These are phyloP conservation scores for Eutypella sp. DNA, from an alignment of 2,329 filamentous ascomycete species.

Conservation along the genomic window DNA sequence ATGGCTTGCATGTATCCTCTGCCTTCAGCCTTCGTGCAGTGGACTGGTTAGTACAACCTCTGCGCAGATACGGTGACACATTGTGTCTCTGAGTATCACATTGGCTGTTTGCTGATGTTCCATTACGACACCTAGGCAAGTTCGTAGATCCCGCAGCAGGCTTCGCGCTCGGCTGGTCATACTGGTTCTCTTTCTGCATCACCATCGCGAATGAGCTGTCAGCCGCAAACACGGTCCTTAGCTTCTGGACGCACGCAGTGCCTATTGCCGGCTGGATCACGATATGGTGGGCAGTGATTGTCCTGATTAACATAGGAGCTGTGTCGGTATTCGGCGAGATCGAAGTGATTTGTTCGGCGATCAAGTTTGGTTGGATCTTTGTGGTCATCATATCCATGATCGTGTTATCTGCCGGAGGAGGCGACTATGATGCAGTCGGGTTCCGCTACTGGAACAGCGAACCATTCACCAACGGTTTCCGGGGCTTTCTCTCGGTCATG, in stretches of 20 bases:
- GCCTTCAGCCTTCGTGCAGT: slow-evolving; percentile 41
- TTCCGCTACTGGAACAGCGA: slow-evolving; percentile 40
- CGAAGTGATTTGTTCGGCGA: slow-evolving; percentile 36
- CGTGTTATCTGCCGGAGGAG: slow-evolving; percentile 40
- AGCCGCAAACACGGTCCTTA: slow-evolving; percentile 36
- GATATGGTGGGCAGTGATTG: slow-evolving; percentile 36
- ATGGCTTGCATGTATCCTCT: slow-evolving; percentile 42
- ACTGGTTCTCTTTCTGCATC: slow-evolving; percentile 40
- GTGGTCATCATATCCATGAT: slow-evolving; percentile 40
- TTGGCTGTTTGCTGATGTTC: background rate
- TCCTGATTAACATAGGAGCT: slow-evolving; percentile 34
- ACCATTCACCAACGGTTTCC: slow-evolving; percentile 40
- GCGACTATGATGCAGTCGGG: slow-evolving; percentile 32
- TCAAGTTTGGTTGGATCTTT: slow-evolving; percentile 45
- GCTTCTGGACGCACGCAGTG: slow-evolving; percentile 38
- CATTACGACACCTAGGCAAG: slow-evolving; percentile 22
- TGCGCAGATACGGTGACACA: no score
- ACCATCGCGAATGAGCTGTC: slow-evolving; percentile 40
- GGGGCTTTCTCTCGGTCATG: slow-evolving; percentile 51
- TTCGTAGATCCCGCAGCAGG: slow-evolving; percentile 38
- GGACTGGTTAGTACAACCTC: slow-evolving; percentile 24
- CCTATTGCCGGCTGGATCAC: slow-evolving; percentile 39
- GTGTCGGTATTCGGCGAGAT: slow-evolving; percentile 41
- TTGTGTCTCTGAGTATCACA: no score
- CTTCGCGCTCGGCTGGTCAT: slow-evolving; percentile 42